phyloP scores from a whole-genome alignment of 768 basidiomycete species.

The Mycena epipterygia region DNA sequence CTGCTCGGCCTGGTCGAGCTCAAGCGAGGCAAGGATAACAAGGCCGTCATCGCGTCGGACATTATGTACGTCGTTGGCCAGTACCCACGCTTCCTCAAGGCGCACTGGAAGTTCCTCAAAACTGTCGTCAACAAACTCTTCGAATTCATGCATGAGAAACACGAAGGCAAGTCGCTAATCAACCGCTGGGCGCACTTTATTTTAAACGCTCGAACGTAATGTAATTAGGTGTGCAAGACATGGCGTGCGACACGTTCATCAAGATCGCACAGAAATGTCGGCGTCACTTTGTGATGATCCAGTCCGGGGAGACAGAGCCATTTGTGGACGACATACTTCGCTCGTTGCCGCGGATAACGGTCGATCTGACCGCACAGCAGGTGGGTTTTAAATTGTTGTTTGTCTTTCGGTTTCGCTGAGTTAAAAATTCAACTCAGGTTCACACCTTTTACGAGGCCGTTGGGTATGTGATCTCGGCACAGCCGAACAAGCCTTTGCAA shows the following conservation, averaged over 20 bases:
- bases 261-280: conserved; percentile 99
- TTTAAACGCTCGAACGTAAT: not conserved
- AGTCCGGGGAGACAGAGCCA: conserved; percentile 96
- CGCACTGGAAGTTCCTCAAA: conserved; percentile 99
- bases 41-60: conserved; percentile 96
- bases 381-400: conserved; percentile 44
- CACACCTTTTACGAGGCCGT: conserved; percentile 99
- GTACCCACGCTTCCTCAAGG: conserved; percentile 99
- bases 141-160: conserved; percentile 99
- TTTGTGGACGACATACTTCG: conserved; percentile 98
- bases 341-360: conserved; percentile 91
- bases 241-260: conserved; percentile 99
- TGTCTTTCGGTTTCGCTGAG: not conserved
- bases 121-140: conserved; percentile 99
- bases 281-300: conserved; percentile 98
- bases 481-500: conserved; percentile 96
- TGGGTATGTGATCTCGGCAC: conserved; percentile 98
- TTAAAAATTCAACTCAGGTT: conserved; percentile 57
- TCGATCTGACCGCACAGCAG: conserved; percentile 94
- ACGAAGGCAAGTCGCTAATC: conserved; percentile 76
- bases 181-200: not conserved
- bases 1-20: conserved; percentile 96
- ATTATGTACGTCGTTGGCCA: conserved; percentile 99
- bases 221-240: conserved; percentile 92
- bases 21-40: conserved; percentile 99